phyloP scores from a whole-genome alignment of 371 early-diverging fungal species.

The Apophysomyces ossiformis region DNA sequence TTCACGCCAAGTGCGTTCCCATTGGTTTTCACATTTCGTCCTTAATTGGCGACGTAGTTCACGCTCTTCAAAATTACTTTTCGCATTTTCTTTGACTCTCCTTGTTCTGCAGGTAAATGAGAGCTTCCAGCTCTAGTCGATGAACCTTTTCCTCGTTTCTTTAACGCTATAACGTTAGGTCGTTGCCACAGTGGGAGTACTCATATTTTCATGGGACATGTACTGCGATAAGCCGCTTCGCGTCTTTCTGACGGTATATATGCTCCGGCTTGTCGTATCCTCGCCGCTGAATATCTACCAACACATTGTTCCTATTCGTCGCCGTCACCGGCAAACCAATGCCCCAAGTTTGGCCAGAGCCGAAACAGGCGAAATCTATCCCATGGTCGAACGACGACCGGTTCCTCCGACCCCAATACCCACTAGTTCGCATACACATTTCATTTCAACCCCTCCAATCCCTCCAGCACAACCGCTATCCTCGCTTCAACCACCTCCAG shows the following conservation, averaged over 20 bases:
- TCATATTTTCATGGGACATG: conserved; percentile 50
- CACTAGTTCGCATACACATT: conserved; percentile 24
- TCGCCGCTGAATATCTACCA: conserved; percentile 47
- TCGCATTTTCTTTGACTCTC: conserved; percentile 43
- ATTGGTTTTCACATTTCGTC: conserved; percentile 55
- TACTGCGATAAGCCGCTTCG: conserved; percentile 55
- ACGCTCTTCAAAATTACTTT: conserved; percentile 41
- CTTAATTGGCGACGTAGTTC: conserved; percentile 53
- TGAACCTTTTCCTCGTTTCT: neutral
- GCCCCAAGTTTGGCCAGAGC: conserved; percentile 16
- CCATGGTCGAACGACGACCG: conserved; percentile 35
- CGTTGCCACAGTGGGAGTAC: conserved; percentile 36
- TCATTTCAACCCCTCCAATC: conserved; percentile 16
- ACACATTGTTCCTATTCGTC: conserved; percentile 47
- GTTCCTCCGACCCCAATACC: conserved; percentile 32
- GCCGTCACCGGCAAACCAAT: conserved; percentile 25
- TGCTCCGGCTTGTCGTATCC: conserved; percentile 44
- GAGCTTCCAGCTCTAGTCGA: neutral
- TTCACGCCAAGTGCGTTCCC: conserved; percentile 51
- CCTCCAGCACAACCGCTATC: conserved; percentile 15
- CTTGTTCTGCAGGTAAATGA: conserved; percentile 36
- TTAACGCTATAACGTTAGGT: conserved; percentile 20
- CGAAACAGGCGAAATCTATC: conserved; percentile 42
- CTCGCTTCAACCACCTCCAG: conserved; percentile 1
- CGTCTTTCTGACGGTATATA: conserved; percentile 48